Evolutionary conservation across 805 yeast species (phyloP).

Genomic region (Yarrowia sp.): DNA sequence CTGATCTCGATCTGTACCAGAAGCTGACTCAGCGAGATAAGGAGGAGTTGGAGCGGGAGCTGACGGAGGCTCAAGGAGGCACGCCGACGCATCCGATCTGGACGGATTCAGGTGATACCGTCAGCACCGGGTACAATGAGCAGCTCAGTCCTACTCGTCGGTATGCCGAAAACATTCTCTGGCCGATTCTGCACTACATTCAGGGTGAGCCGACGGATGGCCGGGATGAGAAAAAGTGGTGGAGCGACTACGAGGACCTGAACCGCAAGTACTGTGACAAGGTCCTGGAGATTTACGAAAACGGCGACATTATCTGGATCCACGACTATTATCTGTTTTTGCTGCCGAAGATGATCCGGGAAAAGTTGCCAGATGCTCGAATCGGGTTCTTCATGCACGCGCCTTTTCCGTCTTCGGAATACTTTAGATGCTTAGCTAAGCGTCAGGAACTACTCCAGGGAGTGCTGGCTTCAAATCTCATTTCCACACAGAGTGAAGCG

Average conservation of each 20-base stretch:
- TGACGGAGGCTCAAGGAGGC: conserved; percentile 40
- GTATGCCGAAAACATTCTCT: conserved; percentile 83
- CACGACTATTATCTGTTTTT: conserved; percentile 85
- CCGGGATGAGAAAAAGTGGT: conserved; percentile 71
- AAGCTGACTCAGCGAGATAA: conserved; percentile 58
- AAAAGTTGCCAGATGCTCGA: conserved; percentile 67
- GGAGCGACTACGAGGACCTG: conserved; percentile 82
- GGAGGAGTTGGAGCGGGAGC: conserved; percentile 44
- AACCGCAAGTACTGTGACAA: conserved; percentile 87
- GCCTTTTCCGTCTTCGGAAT: conserved; percentile 95
- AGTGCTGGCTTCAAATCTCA: conserved; percentile 83
- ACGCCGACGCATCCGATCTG: conserved; percentile 70
- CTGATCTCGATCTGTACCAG: conserved; percentile 33
- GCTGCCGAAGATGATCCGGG: conserved; percentile 77
- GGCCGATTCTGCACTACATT: conserved; percentile 96
- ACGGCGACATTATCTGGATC: conserved; percentile 90
- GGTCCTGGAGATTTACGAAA: conserved; percentile 66
- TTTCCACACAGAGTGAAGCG: conserved; percentile 82
- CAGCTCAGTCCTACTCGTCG: conserved; percentile 82
- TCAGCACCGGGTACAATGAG: conserved; percentile 42
- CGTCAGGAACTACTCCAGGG: conserved; percentile 84
- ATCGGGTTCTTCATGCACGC: conserved; percentile 81
- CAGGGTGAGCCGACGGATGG: conserved; percentile 72
- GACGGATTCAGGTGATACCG: conserved; percentile 48
- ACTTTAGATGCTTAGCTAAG: conserved; percentile 84